Percentiles rank a stretch among this genome's conserved stretches.
Evolutionary conservation across 2,329 filamentous ascomycete species (phyloP).

Genomic region (Blumeriella jaapii): DNA sequence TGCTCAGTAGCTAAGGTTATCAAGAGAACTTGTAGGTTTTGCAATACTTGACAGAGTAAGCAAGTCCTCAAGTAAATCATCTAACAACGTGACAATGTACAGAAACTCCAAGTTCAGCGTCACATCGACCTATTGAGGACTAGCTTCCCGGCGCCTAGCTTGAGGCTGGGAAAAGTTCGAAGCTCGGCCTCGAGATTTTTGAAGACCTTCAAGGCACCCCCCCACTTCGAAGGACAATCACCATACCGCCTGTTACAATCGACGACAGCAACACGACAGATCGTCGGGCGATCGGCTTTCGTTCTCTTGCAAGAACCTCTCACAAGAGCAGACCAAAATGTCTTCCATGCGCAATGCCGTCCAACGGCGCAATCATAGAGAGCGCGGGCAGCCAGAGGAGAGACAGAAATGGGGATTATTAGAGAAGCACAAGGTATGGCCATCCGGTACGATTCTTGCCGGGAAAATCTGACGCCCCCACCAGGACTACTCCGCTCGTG

Average conservation of each 20-base stretch:
- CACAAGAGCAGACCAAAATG: too few relatives aligned
- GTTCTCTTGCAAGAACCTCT: too few relatives aligned
- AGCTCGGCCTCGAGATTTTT: neutral
- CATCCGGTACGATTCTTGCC: constrained; percentile 1
- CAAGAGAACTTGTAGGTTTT: too few relatives aligned
- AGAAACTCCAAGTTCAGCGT: too few relatives aligned
- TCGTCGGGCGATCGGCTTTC: too few relatives aligned
- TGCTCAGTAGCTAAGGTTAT: too few relatives aligned
- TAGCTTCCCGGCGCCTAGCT: neutral
- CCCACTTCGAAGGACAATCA: neutral
- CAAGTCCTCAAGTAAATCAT: too few relatives aligned
- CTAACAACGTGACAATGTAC: too few relatives aligned
- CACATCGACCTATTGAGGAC: neutral
- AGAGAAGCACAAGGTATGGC: constrained; percentile 78
- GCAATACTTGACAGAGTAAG: too few relatives aligned
- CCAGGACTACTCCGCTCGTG: constrained; percentile 54
- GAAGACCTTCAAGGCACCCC: constrained; percentile 4
- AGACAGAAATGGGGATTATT: constrained; percentile 81
- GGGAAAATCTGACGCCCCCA: too few relatives aligned
- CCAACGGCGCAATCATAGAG: constrained; percentile 74
- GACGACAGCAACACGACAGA: too few relatives aligned
- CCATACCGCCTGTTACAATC: neutral
- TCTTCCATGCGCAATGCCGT: constrained; percentile 54
- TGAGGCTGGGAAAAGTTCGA: constrained; percentile 5
- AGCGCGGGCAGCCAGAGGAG: constrained; percentile 77